Conservation (phyloP, 1,284 basidiomycete species). For the Acaromyces ingoldii region DNA sequence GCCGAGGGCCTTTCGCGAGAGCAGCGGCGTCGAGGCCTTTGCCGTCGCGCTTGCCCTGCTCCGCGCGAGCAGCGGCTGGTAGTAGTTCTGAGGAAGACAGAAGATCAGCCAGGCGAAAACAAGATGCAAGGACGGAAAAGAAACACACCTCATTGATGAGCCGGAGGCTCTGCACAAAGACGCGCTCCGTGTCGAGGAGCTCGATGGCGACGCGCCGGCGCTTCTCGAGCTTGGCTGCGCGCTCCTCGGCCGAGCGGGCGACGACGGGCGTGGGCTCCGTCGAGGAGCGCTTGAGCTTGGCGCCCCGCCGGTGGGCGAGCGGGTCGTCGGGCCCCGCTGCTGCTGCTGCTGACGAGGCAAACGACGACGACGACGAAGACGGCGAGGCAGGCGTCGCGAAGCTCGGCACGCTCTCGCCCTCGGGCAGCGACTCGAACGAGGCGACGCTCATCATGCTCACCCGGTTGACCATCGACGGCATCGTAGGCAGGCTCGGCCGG, state of each 20-base stretch:
- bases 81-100: constrained; percentile 32
- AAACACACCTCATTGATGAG: constrained; percentile 26
- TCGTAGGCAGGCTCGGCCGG: constrained; percentile 33
- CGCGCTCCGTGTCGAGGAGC: constrained; percentile 43
- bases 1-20: constrained; percentile 66
- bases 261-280: constrained; percentile 7
- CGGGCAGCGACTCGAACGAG: constrained; percentile 41
- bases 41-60: constrained; percentile 11
- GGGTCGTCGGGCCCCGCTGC: background rate
- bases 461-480: constrained; percentile 24
- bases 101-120: too few relatives aligned
- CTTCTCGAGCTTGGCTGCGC: constrained; percentile 7
- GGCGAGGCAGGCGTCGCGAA: constrained; percentile 16
- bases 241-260: background rate
- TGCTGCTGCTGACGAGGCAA: background rate
- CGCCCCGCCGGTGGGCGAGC: constrained; percentile 10
- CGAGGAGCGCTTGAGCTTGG: constrained; percentile 18
- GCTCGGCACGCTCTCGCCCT: constrained; percentile 30
- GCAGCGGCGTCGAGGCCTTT: constrained; percentile 58
- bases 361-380: background rate
- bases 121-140: too few relatives aligned
- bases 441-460: constrained; percentile 36
- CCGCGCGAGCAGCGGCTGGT: constrained; percentile 35
- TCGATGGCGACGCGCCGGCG: constrained; percentile 20
- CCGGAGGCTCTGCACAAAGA: constrained; percentile 37